Percentiles rank a stretch among this genome's conserved stretches.
Evolutionary conservation across 371 early-diverging fungal species (phyloP).

Genomic region (Rhizopus delemar): DNA sequence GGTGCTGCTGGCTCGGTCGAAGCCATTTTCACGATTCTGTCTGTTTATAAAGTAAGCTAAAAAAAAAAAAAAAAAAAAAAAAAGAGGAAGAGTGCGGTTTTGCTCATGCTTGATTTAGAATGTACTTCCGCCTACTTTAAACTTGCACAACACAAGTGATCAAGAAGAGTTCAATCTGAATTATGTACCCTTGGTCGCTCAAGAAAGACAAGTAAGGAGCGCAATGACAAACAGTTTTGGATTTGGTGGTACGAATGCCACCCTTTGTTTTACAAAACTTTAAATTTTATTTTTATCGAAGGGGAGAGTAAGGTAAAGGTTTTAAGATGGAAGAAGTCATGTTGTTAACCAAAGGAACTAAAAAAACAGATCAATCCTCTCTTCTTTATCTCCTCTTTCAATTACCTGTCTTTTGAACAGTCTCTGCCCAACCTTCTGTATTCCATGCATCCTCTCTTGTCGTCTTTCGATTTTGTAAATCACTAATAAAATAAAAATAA

Average conservation of each 20-base stretch:
- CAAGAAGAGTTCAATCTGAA: slow-evolving; percentile 70
- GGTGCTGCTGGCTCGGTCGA: slow-evolving; percentile 97
- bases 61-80: not conserved
- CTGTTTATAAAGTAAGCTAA: slow-evolving; percentile 62
- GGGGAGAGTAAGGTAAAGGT: slow-evolving; percentile 79
- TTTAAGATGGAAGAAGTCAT: slow-evolving; percentile 86
- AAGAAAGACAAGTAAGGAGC: slow-evolving; percentile 62
- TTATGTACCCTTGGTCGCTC: slow-evolving; percentile 71
- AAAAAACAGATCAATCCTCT: slow-evolving; percentile 1
- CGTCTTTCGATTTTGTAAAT: slow-evolving; percentile 80
- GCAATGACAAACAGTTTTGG: slow-evolving; percentile 94
- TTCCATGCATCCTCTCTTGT: slow-evolving; percentile 92
- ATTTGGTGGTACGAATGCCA: slow-evolving; percentile 95
- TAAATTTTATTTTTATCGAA: slow-evolving; percentile 53
- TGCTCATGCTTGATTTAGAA: slow-evolving; percentile 41
- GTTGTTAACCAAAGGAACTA: slow-evolving; percentile 78
- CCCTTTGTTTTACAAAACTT: slow-evolving; percentile 71
- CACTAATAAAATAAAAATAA: slow-evolving; percentile 42
- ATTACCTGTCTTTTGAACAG: slow-evolving; percentile 86
- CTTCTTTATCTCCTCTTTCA: not conserved
- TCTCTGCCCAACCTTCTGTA: slow-evolving; percentile 91
- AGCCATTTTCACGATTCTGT: slow-evolving; percentile 84
- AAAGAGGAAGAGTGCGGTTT: not conserved
- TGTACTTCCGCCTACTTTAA: slow-evolving; percentile 83
- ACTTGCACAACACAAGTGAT: slow-evolving; percentile 62